Evolutionary conservation across 768 basidiomycete genomes (phyloP), one percentile per base, ranked within the genome.

Genomic region (Lactarius evosmus): DNA sequence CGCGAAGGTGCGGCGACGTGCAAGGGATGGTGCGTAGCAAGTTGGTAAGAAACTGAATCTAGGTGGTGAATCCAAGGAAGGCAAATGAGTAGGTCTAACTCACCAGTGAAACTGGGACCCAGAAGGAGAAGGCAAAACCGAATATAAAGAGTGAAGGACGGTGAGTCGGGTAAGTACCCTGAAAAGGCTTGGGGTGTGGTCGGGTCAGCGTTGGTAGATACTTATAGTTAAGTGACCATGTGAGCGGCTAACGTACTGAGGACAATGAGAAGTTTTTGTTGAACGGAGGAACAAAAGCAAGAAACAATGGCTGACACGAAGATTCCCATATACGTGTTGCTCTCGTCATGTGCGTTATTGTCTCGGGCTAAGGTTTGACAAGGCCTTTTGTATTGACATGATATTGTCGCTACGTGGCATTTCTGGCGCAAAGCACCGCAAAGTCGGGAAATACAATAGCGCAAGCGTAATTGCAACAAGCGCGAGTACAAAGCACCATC

Each of bases 241-340:
- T 16, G n/a, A 54, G 61, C 56, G 71, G 41, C 69, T 67, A 46
- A 40, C 6, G 12, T 62, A 40, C 34, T 38, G 56, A 64, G 67
- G 67, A 76, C 74, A 75, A 75, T 74, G 73, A 62, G 55, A 36
- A 22, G 14, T 40, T 46, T 58, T 49, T 58, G 63, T 65, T 66
- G 59, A 55, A 61, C 63, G 66, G 66, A 64, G 69, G 67, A 73
- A 74, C 74, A 74, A 74, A 73, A 76, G 71, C 58, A 56, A 34
- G 56, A 60, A 68, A 56, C 62, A 63, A 67, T 55, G 69, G 61
- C 69, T n/a, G n/a, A n/a, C n/a, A n/a, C n/a, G n/a, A 67, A 34
- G 68, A 56, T 57, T 69, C 41, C 74, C 71, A 62, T 60, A 62
- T 71, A 22, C 38, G 69, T 27, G 74, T 55, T 29, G 49, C 59